Conservation (phyloP, 2,329 filamentous ascomycete species). For the Colletotrichum siamense region DNA sequence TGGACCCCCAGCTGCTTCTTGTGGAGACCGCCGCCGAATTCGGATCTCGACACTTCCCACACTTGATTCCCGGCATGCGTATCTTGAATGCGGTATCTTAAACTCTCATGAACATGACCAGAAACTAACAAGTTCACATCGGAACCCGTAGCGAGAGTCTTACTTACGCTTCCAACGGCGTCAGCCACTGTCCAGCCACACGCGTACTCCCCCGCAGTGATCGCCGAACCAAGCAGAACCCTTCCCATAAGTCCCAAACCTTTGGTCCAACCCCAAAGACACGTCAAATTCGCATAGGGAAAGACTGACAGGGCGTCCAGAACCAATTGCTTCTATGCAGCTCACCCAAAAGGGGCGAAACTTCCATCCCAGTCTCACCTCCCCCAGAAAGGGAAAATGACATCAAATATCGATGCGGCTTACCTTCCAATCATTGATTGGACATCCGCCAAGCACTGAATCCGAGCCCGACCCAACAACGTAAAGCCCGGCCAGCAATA, state of each 20-base stretch:
- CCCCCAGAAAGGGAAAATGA: not conserved
- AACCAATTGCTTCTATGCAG: not conserved
- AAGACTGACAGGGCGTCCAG: not conserved
- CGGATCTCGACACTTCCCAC: not conserved
- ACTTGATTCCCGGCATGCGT: accelerated
- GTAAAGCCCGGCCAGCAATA: not conserved
- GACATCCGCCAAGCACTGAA: not conserved
- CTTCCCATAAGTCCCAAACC: not conserved
- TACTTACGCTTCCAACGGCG: not conserved
- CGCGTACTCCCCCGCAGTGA: not conserved
- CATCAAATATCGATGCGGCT: not conserved
- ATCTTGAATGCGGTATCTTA: accelerated
- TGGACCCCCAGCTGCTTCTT: accelerated
- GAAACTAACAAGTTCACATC: not conserved
- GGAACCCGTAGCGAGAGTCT: not conserved
- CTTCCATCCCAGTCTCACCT: not conserved
- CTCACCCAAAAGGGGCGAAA: not conserved
- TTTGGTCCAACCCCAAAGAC: not conserved
- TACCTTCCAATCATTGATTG: not conserved
- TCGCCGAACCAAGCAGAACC: not conserved
- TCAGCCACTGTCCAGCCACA: not conserved
- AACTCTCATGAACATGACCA: not conserved
- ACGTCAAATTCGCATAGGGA: not conserved
- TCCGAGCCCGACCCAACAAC: not conserved
- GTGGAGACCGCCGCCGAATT: not conserved